Evolutionary conservation across 306 rosid genomes (phyloP).

Genomic region (Cercis canadensis): DNA sequence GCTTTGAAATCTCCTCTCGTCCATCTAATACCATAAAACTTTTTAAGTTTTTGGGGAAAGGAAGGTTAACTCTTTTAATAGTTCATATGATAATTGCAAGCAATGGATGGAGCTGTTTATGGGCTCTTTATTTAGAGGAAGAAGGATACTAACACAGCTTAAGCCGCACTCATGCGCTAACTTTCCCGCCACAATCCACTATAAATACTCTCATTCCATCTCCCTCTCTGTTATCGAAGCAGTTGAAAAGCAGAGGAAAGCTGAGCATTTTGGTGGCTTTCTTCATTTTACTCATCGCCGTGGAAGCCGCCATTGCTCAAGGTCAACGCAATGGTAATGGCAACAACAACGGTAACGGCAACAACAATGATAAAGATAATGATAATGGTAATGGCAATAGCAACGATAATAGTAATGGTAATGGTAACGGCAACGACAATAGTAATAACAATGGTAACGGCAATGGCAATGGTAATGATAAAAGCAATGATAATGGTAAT

Average conservation of each 20-base stretch:
- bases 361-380: too few relatives aligned
- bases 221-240: slow-evolving; percentile 25
- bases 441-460: too few relatives aligned
- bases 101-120: not conserved
- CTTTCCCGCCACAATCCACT: slow-evolving; percentile 4
- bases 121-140: not conserved
- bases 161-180: slow-evolving; percentile 46
- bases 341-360: not conserved
- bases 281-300: slow-evolving; percentile 47
- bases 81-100: too few relatives aligned
- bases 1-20: not conserved
- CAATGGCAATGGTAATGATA: not conserved
- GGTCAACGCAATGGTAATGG: slow-evolving; percentile 35
- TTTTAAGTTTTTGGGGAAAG: too few relatives aligned
- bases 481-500: slow-evolving; percentile 33
- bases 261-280: slow-evolving; percentile 41
- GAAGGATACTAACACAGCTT: slow-evolving; percentile 39
- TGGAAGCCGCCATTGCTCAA: slow-evolving; percentile 50
- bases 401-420: too few relatives aligned
- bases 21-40: not conserved
- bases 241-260: slow-evolving; percentile 38
- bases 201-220: slow-evolving; percentile 36
- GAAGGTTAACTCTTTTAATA: too few relatives aligned
- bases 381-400: too few relatives aligned
- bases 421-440: not conserved